These are phyloP conservation scores for Spongiforma sp. DNA, from an alignment of 1,284 basidiomycete genomes.

Conservation along the genomic window DNA sequence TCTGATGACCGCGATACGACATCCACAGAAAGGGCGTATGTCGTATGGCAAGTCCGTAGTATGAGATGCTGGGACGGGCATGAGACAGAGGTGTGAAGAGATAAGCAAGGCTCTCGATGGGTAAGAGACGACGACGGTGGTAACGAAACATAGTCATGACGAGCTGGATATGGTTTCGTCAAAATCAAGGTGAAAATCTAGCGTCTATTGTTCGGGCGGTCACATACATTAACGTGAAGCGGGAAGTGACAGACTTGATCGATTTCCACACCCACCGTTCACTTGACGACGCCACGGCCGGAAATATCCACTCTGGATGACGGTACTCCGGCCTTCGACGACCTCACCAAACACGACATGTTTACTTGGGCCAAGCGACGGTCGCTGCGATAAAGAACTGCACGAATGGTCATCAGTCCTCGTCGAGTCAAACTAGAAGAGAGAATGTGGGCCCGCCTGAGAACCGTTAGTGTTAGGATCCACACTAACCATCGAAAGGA, in stretches of 20 bases:
- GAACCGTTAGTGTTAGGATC: constrained; percentile 77
- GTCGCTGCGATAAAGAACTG: constrained; percentile 93
- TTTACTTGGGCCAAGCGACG: constrained; percentile 78
- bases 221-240: too few species aligned
- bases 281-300: constrained; percentile 58
- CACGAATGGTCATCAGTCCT: constrained; percentile 1
- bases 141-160: too few species aligned
- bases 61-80: too few species aligned
- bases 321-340: constrained; percentile 75
- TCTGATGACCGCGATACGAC: too few species aligned
- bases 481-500: constrained; percentile 93
- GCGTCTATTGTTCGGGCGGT: too few species aligned
- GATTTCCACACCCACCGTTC: constrained; percentile 4
- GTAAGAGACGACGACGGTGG: too few species aligned
- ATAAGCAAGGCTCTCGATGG: too few species aligned
- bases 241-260: background rate
- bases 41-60: too few species aligned
- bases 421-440: background rate
- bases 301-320: constrained; percentile 63
- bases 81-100: too few species aligned
- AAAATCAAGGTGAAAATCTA: too few species aligned
- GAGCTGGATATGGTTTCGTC: too few species aligned
- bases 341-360: constrained; percentile 90
- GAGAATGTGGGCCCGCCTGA: constrained; percentile 46
- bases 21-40: too few species aligned